Evolutionary conservation across 257 asterid species (phyloP), one percentile per base, ranked within the genome.

Genomic region (Lycium ferocissimum): DNA sequence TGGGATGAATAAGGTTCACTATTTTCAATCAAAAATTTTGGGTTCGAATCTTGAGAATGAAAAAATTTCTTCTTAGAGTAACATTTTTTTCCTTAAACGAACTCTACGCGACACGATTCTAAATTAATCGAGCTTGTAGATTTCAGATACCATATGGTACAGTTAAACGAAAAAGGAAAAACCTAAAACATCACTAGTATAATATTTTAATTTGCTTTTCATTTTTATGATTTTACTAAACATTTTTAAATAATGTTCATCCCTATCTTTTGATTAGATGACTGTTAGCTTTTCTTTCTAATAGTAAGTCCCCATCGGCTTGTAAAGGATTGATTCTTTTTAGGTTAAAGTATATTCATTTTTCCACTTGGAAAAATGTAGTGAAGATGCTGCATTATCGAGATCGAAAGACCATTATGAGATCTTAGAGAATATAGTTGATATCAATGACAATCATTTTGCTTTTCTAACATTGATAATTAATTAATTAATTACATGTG

Each of bases 311-410:
- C 37, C 33, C n/a, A 66, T 66, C 35, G 35, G 35, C 33, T 61
- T 61, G 67, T 63, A 63, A 13, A 38, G 37, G 26, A 17, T 70
- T 69, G 86, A 81, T 86, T 86, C 87, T 79, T 72, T 85, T 81
- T 85, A 75, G 87, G 84, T 69, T 85, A 85, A 54, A 67, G 71
- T 79, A 62, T 35, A 54, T 51, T 83, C 3, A 80, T 70, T 26
- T 59, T 26, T 37, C 82, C 63, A 76, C 82, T 76, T 13, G 22
- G 26, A 53, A 47, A 75, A 17, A 20, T 37, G 18, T 37, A 58
- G 35, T 35, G 83, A 86, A 84, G 76, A 86, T 84, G 72, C 83
- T 80, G 70, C 87, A 85, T 84, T 88, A 78, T 51, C 15, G 14
- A 26, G 20, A 54, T 14, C 26, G 17, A 78, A 78, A 26, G 33